A percentile compares a stretch with the other conserved stretches of the same genome.
phyloP scores from a whole-genome alignment of 768 basidiomycete genomes.

The Termitomyces sp. region DNA sequence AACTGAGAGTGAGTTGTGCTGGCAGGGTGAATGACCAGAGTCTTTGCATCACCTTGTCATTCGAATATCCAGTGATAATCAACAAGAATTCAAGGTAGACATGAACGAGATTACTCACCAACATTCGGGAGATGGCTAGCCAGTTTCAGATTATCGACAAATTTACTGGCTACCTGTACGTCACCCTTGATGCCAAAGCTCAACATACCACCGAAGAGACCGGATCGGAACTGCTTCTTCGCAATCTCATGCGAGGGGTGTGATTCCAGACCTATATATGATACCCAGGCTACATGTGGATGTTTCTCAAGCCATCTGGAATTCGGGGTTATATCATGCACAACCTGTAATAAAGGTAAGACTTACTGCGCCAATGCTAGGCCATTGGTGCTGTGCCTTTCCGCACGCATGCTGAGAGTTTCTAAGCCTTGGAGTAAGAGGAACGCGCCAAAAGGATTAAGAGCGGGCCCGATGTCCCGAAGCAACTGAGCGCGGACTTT shows the following conservation, averaged over 20 bases:
- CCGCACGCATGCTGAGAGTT: constrained; percentile 66
- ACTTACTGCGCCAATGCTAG: constrained; percentile 55
- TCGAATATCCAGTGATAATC: too few relatives aligned
- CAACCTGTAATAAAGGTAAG: too few relatives aligned
- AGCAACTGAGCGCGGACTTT: constrained; percentile 44
- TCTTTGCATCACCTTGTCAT: constrained; percentile 73
- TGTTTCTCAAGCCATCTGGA: not conserved
- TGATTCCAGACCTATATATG: constrained; percentile 72
- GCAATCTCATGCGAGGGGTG: constrained; percentile 54
- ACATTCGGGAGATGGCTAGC: constrained; percentile 75
- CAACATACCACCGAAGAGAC: constrained; percentile 67
- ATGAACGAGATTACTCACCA: too few relatives aligned
- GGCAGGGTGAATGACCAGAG: constrained; percentile 75
- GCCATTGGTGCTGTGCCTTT: constrained; percentile 71
- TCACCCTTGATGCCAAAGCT: constrained; percentile 74
- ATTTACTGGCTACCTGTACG: constrained; percentile 46
- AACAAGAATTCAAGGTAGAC: too few relatives aligned
- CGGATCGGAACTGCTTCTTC: constrained; percentile 46
- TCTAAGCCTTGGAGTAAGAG: constrained; percentile 38
- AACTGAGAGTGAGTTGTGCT: constrained; percentile 79
- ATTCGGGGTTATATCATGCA: too few relatives aligned
- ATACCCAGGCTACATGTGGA: constrained; percentile 64
- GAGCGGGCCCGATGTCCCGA: not conserved
- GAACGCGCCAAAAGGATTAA: not conserved
- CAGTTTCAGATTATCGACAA: constrained; percentile 69